Base-by-base conservation (phyloP, 192 early-diverging fungal species). In the Coemansia sp. region DNA sequence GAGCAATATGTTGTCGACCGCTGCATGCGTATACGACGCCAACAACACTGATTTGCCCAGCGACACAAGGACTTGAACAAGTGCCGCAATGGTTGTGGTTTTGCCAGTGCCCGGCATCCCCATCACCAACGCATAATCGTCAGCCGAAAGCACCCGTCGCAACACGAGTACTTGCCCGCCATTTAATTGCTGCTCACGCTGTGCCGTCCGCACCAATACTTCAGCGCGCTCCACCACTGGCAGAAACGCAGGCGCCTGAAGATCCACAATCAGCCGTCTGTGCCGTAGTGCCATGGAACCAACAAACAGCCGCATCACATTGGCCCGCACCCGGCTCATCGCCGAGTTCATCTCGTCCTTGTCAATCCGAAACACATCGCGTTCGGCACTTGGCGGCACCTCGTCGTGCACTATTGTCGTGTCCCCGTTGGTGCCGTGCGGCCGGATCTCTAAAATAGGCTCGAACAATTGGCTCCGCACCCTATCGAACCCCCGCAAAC, bases 41-140 rank as follows among this genome's bases (percentile, higher is more conserved):
- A 98, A 56, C 27, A 98, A 76, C 0, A 98, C 89, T 2, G 88
- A 81, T 53, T 96, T 93, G 8, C 89, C 87, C 16, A 65, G 70
- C 4, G 43, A 38, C 13, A 92, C 85, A 10, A 98, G 75, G 14
- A 82, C 73, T 16, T 84, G 74, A 18, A 95, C 89, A 16, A 96
- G 85, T 24, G 87, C 75, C 0, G 92, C 87, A 51, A 94, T 94
- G 0, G 92, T 94, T 1, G 92, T 94, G 0, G 94, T 95, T 69
- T 98, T 98, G 41, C 96, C 96, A 1, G 96, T 96, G 3, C 96
- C 96, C 0, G 96, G 96, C 95, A 97, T 97, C 13, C 96, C 96
- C 24, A 96, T 76, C 45, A 98, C 90, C 35, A 98, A 71, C 10
- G 90, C 82, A 81, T 97, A 98, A 62, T 98, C 96, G 48, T 85